phyloP scores from a whole-genome alignment of 2,329 filamentous ascomycete genomes.

The Aspergillus sp. region DNA sequence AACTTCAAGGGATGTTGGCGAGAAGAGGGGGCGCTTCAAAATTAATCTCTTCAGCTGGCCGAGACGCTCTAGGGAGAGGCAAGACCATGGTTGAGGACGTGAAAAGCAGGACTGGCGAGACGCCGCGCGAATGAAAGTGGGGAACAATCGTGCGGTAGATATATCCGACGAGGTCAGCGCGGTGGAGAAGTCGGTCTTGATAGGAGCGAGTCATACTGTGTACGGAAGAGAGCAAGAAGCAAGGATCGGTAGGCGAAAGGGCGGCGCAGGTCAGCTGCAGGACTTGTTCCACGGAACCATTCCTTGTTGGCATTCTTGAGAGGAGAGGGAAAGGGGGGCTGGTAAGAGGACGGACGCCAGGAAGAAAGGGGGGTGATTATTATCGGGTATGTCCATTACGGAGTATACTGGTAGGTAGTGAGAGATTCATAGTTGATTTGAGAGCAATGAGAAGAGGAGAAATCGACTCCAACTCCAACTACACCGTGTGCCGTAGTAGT shows the following conservation, averaged over 20 bases:
- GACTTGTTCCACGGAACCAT: constrained; percentile 2
- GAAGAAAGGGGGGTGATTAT: neutral
- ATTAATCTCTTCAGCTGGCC: neutral
- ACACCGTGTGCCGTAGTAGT: too few relatives aligned
- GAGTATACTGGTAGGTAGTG: too few relatives aligned
- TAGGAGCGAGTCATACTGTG: neutral
- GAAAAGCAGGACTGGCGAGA: neutral
- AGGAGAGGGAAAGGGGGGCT: neutral
- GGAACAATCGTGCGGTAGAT: constrained; percentile 6
- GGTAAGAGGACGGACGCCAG: neutral
- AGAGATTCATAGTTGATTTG: neutral
- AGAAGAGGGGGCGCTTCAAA: neutral
- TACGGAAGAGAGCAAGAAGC: neutral
- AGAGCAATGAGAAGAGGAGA: neutral
- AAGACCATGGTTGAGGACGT: neutral
- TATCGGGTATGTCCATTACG: too few relatives aligned
- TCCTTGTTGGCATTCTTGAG: neutral
- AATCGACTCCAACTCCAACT: neutral
- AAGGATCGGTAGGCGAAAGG: neutral
- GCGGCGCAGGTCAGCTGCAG: neutral
- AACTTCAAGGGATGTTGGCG: constrained; percentile 3
- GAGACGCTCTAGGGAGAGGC: neutral
- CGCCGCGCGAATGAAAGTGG: neutral
- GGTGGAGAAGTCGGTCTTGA: constrained; percentile 1
- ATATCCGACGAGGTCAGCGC: constrained; percentile 9